Evolutionary conservation across 495 filamentous ascomycete species (phyloP).

Genomic region (Darksidea phi): DNA sequence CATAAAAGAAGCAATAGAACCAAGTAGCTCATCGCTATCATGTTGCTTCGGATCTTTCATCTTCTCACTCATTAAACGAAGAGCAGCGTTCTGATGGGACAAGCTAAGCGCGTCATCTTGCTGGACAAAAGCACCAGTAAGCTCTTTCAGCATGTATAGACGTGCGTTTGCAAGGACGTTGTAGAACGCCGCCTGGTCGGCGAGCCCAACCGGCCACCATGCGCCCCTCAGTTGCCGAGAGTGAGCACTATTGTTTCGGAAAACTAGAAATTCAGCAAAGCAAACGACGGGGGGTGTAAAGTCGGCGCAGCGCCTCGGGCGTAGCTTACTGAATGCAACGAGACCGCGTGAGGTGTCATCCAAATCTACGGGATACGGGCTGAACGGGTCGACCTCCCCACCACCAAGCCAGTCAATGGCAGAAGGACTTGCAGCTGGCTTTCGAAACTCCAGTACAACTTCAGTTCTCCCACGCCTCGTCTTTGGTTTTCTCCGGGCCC

Average conservation of each 20-base stretch:
- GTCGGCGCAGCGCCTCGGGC: neutral
- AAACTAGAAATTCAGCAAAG: constrained; percentile 1
- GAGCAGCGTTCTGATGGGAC: neutral
- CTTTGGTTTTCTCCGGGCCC: constrained; percentile 9
- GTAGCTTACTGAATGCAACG: constrained; percentile 11
- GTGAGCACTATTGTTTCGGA: constrained; percentile 8
- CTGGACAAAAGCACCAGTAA: neutral
- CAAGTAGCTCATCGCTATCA: constrained; percentile 6
- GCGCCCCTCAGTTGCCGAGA: neutral
- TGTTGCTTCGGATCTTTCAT: constrained; percentile 12
- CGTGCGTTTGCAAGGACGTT: constrained; percentile 10
- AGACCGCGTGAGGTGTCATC: constrained; percentile 5
- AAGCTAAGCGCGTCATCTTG: constrained; percentile 11
- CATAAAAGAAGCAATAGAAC: constrained; percentile 9
- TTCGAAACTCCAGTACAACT: constrained; percentile 20
- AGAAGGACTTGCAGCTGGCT: neutral
- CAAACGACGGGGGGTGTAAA: neutral
- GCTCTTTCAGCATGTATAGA: constrained; percentile 5
- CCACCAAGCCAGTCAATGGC: constrained; percentile 2
- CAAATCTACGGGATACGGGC: constrained; percentile 12
- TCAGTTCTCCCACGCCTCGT: constrained; percentile 14
- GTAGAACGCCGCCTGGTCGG: constrained; percentile 3
- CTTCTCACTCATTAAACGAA: constrained; percentile 1
- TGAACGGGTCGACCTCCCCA: constrained; percentile 14
- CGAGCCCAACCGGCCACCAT: constrained; percentile 15